Evolutionary conservation across 495 filamentous ascomycete genomes (phyloP).

Genomic region (Penicilliopsis zonata): DNA sequence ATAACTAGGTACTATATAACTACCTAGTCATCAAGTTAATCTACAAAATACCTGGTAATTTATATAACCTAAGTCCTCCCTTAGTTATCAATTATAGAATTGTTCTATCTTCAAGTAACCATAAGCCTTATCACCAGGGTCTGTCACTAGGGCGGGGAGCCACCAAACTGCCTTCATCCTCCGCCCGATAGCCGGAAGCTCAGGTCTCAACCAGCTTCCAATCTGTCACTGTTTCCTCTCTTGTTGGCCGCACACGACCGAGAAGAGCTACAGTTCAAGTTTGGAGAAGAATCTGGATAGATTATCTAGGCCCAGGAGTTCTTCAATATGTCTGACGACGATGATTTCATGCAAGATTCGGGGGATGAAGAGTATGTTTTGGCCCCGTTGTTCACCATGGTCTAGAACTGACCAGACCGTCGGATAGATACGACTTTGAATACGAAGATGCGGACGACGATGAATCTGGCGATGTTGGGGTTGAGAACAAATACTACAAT

Average conservation of each 20-base stretch:
- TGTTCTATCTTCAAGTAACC: no score
- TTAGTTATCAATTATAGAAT: no score
- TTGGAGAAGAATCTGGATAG: neutral
- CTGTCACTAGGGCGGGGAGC: neutral
- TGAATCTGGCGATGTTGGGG: constrained; percentile 76
- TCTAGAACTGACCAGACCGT: constrained; percentile 8
- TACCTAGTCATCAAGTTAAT: no score
- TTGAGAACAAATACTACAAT: constrained; percentile 99
- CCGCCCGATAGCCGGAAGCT: constrained; percentile 1
- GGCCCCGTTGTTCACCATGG: constrained; percentile 4
- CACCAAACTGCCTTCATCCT: neutral
- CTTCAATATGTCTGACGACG: constrained; percentile 75
- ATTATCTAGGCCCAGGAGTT: neutral
- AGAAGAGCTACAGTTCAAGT: neutral
- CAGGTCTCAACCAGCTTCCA: neutral
- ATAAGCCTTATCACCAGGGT: no score
- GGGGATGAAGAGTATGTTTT: constrained; percentile 62
- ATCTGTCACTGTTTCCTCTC: no score
- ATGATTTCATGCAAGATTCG: constrained; percentile 99
- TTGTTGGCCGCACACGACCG: no score
- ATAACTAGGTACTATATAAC: no score
- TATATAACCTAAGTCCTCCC: no score
- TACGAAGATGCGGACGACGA: constrained; percentile 90
- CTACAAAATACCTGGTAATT: no score
- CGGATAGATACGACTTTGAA: constrained; percentile 79